Conservation (phyloP, 148 eudicot species). For the Talinum fruticosum region DNA sequence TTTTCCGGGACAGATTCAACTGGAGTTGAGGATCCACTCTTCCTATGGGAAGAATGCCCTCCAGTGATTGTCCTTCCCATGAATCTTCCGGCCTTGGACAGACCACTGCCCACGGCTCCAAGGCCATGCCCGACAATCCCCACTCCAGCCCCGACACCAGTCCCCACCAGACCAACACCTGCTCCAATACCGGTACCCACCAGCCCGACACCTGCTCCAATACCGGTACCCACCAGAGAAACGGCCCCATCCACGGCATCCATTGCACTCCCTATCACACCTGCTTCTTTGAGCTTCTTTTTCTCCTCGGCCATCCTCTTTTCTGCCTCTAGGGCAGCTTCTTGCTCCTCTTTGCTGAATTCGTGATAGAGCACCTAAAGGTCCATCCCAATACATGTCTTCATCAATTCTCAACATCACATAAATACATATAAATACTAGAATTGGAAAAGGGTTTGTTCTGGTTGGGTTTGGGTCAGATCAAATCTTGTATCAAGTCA, state of each 20-base stretch:
- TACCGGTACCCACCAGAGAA: conserved; percentile 56
- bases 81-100: conserved; percentile 83
- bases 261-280: conserved; percentile 86
- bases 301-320: conserved; percentile 67
- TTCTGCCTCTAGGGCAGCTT: conserved; percentile 74
- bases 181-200: conserved; percentile 67
- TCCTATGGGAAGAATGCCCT: conserved; percentile 42
- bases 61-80: conserved; percentile 90
- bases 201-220: conserved; percentile 62
- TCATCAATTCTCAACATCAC: not conserved
- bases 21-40: conserved; percentile 64
- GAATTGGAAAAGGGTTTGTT: not conserved
- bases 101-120: conserved; percentile 77
- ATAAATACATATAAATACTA: not conserved
- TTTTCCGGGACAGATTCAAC: conserved; percentile 51
- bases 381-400: not conserved
- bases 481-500: no score
- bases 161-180: conserved; percentile 71
- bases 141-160: conserved; percentile 61
- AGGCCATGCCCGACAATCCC: conserved; percentile 69
- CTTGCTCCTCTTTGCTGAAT: conserved; percentile 83
- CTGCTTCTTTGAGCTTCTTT: conserved; percentile 82
- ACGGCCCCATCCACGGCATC: conserved; percentile 86
- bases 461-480: not conserved
- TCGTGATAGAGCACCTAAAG: conserved; percentile 66